These are phyloP conservation scores for Brassica rapa DNA, from an alignment of 345 rosid species.

Conservation along the genomic window DNA sequence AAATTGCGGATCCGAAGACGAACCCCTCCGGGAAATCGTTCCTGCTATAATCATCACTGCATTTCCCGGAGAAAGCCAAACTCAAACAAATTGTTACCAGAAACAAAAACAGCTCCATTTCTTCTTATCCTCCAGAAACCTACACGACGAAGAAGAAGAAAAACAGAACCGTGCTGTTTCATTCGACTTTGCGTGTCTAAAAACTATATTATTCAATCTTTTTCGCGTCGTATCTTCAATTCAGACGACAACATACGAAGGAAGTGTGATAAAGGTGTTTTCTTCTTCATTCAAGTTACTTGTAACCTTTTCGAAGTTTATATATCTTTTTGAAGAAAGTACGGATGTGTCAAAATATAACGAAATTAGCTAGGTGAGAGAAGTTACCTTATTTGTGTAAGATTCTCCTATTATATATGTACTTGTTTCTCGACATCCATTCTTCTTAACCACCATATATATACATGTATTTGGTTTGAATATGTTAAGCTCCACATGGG, in stretches of 20 bases:
- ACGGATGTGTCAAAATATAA: neutral
- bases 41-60: constrained; percentile 41
- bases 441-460: no score
- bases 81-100: neutral
- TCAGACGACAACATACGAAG: neutral
- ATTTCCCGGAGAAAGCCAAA: neutral
- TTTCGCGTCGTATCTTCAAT: neutral
- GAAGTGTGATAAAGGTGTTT: no score
- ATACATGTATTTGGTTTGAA: no score
- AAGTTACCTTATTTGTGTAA: neutral
- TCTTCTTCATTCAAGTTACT: no score
- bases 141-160: neutral
- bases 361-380: neutral
- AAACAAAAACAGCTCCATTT: neutral
- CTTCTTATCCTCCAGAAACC: neutral
- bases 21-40: constrained; percentile 57
- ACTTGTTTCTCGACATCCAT: no score
- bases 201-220: no score
- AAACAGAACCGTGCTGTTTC: neutral
- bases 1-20: constrained; percentile 53
- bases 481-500: no score
- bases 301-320: neutral
- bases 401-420: no score
- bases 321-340: neutral
- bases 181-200: no score